These are phyloP conservation scores for Teunomyces gatunensis DNA, from an alignment of 805 yeast species.

Conservation along the genomic window DNA sequence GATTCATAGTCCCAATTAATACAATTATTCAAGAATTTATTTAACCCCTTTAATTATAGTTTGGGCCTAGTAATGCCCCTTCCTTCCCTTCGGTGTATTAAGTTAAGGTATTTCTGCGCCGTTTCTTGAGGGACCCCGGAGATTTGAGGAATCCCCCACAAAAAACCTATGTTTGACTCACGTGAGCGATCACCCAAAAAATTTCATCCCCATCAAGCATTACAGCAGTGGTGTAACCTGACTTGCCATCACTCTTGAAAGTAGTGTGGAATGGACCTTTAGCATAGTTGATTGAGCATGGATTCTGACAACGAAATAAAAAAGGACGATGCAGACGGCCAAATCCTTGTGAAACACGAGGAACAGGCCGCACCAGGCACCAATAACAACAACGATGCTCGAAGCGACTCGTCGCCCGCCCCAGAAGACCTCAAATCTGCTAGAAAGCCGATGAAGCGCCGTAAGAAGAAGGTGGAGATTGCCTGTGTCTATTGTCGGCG, in stretches of 20 bases:
- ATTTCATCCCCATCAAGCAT: background rate
- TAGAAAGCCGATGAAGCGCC: slow-evolving; percentile 13
- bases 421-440: slow-evolving; percentile 4
- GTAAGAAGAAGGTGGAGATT: slow-evolving; percentile 52
- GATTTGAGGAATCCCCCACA: slow-evolving; percentile 3
- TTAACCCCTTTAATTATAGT: no score
- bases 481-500: slow-evolving; percentile 93
- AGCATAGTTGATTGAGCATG: background rate
- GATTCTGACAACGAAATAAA: background rate
- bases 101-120: no score
- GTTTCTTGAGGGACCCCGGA: background rate
- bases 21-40: no score
- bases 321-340: background rate
- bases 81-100: background rate
- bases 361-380: slow-evolving; percentile 1
- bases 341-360: background rate
- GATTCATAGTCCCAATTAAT: no score
- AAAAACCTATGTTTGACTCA: background rate
- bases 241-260: background rate
- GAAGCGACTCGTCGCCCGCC: background rate
- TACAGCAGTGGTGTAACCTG: background rate
- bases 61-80: no score
- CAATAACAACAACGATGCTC: background rate
- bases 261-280: slow-evolving; percentile 2
- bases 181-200: slow-evolving; percentile 4